Evolutionary conservation across 2,329 filamentous ascomycete genomes (phyloP).

Genomic region (Cercospora canescens): DNA sequence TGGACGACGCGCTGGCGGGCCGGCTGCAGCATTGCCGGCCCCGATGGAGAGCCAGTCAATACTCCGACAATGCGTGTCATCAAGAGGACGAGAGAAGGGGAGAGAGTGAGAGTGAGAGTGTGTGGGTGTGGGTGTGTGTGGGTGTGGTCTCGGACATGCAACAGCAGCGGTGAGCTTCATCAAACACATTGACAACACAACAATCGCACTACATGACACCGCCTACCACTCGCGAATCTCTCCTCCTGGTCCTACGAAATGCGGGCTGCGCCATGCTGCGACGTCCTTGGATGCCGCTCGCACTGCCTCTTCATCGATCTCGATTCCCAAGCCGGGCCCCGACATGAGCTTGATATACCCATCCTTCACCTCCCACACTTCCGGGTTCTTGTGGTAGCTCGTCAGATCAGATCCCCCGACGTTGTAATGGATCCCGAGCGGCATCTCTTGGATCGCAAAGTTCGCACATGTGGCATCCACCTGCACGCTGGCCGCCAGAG

Average conservation of each 20-base stretch:
- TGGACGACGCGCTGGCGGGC: not conserved
- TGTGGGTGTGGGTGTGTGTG: too few species aligned
- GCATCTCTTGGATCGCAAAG: constrained; percentile 77
- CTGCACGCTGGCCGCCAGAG: constrained; percentile 71
- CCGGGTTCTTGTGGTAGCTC: constrained; percentile 32
- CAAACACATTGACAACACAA: not conserved
- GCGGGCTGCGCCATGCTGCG: constrained; percentile 64
- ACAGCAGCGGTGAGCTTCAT: not conserved
- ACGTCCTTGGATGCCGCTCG: constrained; percentile 58
- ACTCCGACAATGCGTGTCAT: not conserved
- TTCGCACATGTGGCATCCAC: constrained; percentile 62
- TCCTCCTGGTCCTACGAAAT: constrained; percentile 67
- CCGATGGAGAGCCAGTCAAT: too few species aligned
- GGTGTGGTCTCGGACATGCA: not conserved
- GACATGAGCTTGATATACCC: constrained; percentile 30
- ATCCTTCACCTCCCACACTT: constrained; percentile 32
- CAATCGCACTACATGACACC: not conserved
- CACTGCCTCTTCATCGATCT: constrained; percentile 64
- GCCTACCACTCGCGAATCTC: constrained; percentile 66
- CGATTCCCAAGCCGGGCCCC: constrained; percentile 34
- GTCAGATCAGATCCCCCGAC: constrained; percentile 61
- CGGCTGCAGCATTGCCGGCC: not conserved
- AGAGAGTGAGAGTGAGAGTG: too few species aligned
- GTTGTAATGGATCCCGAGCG: constrained; percentile 78
- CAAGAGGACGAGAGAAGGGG: not conserved